Conservation (phyloP, 2,329 filamentous ascomycete genomes). For the Paraconiothyrium sp. region DNA sequence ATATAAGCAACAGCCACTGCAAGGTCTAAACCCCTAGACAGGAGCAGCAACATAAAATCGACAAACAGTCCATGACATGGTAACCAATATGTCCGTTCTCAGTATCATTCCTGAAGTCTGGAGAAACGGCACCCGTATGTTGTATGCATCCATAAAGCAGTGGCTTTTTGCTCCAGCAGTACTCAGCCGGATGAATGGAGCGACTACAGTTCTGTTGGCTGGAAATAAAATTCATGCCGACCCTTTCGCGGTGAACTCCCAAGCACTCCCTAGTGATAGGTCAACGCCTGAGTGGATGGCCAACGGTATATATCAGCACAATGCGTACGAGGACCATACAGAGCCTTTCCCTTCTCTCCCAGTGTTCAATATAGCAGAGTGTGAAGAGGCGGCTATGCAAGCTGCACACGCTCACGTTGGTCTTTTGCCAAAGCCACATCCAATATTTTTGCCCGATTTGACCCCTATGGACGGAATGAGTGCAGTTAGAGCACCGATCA, state of each 20-base stretch:
- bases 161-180: neutral
- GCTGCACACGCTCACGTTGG: neutral
- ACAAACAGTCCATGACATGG: neutral
- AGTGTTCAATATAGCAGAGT: neutral
- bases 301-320: too few relatives aligned
- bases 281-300: neutral
- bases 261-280: neutral
- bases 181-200: neutral
- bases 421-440: neutral
- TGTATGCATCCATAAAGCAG: neutral
- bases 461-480: neutral
- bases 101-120: neutral
- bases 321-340: neutral
- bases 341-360: neutral
- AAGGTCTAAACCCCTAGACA: neutral
- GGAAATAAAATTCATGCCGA: neutral
- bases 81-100: neutral
- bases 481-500: neutral
- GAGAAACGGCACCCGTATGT: neutral
- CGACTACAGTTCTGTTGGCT: neutral
- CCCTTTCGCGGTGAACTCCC: neutral
- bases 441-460: neutral
- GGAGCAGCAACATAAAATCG: neutral
- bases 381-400: constrained; percentile 3
- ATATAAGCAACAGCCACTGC: neutral